Base-by-base conservation (phyloP, 257 asterid genomes). In the Knoxia roxburghii region DNA sequence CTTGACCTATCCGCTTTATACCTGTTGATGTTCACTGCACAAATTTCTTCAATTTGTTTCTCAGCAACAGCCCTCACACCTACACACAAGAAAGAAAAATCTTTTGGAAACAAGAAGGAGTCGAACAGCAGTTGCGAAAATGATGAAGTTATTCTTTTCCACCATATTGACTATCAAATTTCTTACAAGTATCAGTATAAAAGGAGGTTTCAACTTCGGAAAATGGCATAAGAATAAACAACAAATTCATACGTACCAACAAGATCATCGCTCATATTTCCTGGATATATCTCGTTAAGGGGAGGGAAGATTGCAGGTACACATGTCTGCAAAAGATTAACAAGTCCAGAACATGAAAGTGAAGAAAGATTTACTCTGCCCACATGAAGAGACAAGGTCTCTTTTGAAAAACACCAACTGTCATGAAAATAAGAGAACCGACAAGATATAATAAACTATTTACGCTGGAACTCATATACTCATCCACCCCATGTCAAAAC, bases 231-330 rank as follows among this genome's bases (percentile, higher is more conserved):
- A 29, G 8, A 26, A 27, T 37, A 71, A 37, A 50, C 15, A 27
- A 15, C 46, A 41, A 62, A 12, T n/a, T 20, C 24, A 18, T 21
- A 23, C 52, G 61, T 79, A 90, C 99, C 99, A 77, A 79, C 76
- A 78, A 94, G 96, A 71, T 84, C 85, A 64, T 87, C 95, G 72
- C 43, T 74, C 87, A 94, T 81, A 79, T 90, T 94, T 70, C 88
- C 89, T 1, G 97, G 97, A 78, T 88, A 94, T 80, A 94, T 88
- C 62, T 90, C 96, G 68, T 62, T 80, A 37, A 94, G 88, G 35
- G 99, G 96, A 61, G 99, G 99, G 56, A 94, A 76, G 70, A 94
- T 77, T 46, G 95, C 85, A 58, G 99, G 99, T 69, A 27, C 85
- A 57, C 86, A 67, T 30, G 96, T 94, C 99, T 94, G 99, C 89